phyloP scores from a whole-genome alignment of 768 basidiomycete genomes.

The Pleurotus ostreatus region DNA sequence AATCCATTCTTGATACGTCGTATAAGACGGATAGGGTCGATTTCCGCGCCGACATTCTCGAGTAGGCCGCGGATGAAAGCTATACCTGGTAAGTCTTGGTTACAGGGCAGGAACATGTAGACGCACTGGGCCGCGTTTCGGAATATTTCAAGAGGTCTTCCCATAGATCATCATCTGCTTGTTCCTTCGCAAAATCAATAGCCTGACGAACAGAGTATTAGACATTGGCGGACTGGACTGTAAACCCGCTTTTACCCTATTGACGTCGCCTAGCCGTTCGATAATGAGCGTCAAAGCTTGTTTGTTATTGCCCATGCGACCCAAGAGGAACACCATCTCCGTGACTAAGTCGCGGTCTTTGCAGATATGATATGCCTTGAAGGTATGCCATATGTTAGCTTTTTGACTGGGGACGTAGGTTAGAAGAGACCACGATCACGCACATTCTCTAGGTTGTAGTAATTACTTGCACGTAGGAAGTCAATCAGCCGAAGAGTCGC shows the following conservation, averaged over 20 bases:
- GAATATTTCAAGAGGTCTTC: slow-evolving; percentile 93
- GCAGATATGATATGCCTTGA: slow-evolving; percentile 83
- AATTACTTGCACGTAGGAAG: slow-evolving; percentile 86
- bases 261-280: slow-evolving; percentile 88
- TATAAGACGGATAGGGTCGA: slow-evolving; percentile 91
- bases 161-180: slow-evolving; percentile 96
- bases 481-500: slow-evolving; percentile 78
- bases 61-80: slow-evolving; percentile 93
- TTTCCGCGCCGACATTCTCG: slow-evolving; percentile 95
- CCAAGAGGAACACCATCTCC: slow-evolving; percentile 97
- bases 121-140: slow-evolving; percentile 83
- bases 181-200: slow-evolving; percentile 97
- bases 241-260: slow-evolving; percentile 50
- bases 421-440: too few species aligned
- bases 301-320: slow-evolving; percentile 97
- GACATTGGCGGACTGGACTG: not conserved
- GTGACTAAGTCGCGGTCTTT: slow-evolving; percentile 81
- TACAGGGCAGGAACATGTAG: not conserved
- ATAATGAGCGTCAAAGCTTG: slow-evolving; percentile 92
- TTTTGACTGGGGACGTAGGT: too few species aligned
- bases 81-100: slow-evolving; percentile 20
- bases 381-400: too few species aligned
- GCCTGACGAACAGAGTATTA: slow-evolving; percentile 44
- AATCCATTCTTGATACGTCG: slow-evolving; percentile 93
- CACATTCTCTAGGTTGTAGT: slow-evolving; percentile 86